phyloP scores from a whole-genome alignment of 225 moss, liverwort and hornwort species.

The Marchantia polymorpha region DNA sequence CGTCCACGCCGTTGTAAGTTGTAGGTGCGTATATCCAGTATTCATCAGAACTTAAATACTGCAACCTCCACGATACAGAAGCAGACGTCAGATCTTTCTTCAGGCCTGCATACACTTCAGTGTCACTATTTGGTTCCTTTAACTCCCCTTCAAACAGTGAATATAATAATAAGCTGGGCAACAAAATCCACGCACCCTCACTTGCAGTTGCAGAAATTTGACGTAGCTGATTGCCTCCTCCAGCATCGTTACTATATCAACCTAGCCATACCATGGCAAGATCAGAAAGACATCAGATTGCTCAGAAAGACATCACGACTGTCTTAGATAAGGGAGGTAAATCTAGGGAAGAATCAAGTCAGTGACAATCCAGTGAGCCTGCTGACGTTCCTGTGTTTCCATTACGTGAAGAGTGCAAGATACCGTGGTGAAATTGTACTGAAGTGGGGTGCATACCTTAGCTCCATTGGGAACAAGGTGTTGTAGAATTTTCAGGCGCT shows the following conservation, averaged over 20 bases:
- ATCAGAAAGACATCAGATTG: neutral
- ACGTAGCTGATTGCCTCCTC: slow-evolving; percentile 89
- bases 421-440: too few relatives aligned
- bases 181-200: slow-evolving; percentile 43
- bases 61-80: slow-evolving; percentile 18
- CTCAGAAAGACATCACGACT: neutral
- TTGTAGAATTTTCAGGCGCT: slow-evolving; percentile 72
- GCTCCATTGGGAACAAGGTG: slow-evolving; percentile 82
- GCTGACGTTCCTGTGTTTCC: neutral
- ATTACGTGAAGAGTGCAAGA: neutral
- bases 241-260: slow-evolving; percentile 90
- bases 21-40: slow-evolving; percentile 75
- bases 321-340: too few relatives aligned
- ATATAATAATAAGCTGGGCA: neutral
- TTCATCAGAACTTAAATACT: slow-evolving; percentile 79
- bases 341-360: too few relatives aligned
- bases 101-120: neutral
- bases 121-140: too few relatives aligned
- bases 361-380: too few relatives aligned
- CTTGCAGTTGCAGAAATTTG: slow-evolving; percentile 80
- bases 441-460: slow-evolving; percentile 43
- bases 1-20: slow-evolving; percentile 73
- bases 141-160: neutral
- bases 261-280: slow-evolving; percentile 34
- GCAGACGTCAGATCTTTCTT: neutral